These are phyloP conservation scores for Canariomyces notabilis DNA, from an alignment of 2,329 filamentous ascomycete species.

Conservation along the genomic window DNA sequence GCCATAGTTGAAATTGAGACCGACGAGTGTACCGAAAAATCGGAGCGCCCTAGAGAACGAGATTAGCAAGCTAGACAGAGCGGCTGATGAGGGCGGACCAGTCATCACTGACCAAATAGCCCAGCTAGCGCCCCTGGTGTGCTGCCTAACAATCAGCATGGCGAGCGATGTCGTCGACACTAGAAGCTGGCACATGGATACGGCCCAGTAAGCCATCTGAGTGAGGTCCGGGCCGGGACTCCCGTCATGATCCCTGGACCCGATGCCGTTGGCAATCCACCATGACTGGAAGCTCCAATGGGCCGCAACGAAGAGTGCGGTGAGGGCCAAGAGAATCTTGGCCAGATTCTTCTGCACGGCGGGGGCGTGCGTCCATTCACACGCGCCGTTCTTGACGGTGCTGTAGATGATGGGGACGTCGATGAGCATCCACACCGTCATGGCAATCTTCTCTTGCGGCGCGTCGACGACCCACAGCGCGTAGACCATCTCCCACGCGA, in stretches of 20 bases:
- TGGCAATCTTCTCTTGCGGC: constrained; percentile 39
- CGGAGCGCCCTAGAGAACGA: too few relatives aligned
- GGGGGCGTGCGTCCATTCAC: constrained; percentile 38
- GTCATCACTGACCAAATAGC: constrained; percentile 45
- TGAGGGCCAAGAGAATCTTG: constrained; percentile 32
- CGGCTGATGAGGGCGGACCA: too few relatives aligned
- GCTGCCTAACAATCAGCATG: constrained; percentile 42
- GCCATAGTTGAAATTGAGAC: too few relatives aligned
- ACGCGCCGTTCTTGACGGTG: constrained; percentile 38
- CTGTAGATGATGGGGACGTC: constrained; percentile 44
- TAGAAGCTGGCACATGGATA: constrained; percentile 39
- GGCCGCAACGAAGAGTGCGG: constrained; percentile 34
- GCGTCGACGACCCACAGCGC: constrained; percentile 42
- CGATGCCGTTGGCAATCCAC: constrained; percentile 39
- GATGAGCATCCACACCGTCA: constrained; percentile 44
- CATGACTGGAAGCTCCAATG: constrained; percentile 42
- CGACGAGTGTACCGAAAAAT: too few relatives aligned
- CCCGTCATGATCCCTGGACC: constrained; percentile 38
- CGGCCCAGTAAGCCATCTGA: constrained; percentile 46
- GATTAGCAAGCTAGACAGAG: too few relatives aligned
- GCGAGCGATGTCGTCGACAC: constrained; percentile 37
- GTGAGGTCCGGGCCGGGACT: constrained; percentile 41
- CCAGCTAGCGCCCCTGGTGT: constrained; percentile 45
- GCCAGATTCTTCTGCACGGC: constrained; percentile 39
- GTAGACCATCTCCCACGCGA: constrained; percentile 49